Base-by-base conservation (phyloP, 2,329 filamentous ascomycete species). In the Emergomyces orientalis region DNA sequence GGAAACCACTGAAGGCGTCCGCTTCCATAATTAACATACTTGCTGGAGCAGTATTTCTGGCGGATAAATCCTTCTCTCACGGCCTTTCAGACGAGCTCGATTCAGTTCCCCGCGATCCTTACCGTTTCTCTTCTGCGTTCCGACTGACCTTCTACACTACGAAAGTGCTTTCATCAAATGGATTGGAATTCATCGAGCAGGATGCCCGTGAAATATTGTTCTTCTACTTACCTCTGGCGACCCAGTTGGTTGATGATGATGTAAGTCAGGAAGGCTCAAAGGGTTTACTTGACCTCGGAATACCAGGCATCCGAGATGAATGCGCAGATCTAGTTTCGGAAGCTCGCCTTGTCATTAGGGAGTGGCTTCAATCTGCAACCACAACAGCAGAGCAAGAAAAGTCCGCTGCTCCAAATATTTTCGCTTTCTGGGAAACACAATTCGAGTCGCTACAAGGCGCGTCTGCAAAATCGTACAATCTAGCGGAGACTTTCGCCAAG, bases 1-100 rank as follows among this genome's bases (percentile, higher is more conserved):
- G 70, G 45, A 65, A 75, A 30, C 73, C 75, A 30, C 74, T 74
- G 22, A 70, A 72, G 34, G 79, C 83, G 5, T 86, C 90, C 0
- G 75, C 96, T 2, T 85, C 90, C 0, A 83, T 96, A 4, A 90
- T 88, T 1, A 92, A 86, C 70, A 82, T 81, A 30, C 78, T 96
- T 7, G 86, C 84, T 0, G 90, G 90, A 3, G 84, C 85, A 0
- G 83, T 89, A 6, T 86, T 88, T 66, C 76, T 96, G 2, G 79
- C 88, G 0, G 72, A 77, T 13, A 67, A 67, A 49, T 65, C 71
- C 4, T 30, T 75, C 66, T 63, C 71, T 61, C 63, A 71, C 25
- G 59, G 65, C 49, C 63, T 70, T 64, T 70, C 32, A 67, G 64
- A 55, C 65, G 66, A 69, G 7, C 65, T 67, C 63, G 69, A 68